phyloP scores from a whole-genome alignment of 441 rosid genomes.

The Erysimum pusillum region DNA sequence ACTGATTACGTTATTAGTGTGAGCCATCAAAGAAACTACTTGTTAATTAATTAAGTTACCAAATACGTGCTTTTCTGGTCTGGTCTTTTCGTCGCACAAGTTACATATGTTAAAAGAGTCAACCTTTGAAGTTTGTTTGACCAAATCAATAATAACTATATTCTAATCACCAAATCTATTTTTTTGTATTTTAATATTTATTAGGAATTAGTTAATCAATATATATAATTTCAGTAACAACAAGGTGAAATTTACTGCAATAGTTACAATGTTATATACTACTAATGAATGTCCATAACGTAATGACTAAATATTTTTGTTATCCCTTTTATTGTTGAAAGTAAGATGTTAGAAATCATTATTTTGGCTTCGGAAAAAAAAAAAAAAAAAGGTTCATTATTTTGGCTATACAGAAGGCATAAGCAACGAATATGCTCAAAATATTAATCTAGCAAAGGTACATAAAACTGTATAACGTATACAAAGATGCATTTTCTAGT shows the following conservation, averaged over 20 bases:
- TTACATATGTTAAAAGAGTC: conserved; percentile 6
- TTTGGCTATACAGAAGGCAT: background rate
- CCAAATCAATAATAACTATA: conserved; percentile 7
- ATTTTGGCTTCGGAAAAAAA: no score
- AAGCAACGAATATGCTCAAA: background rate
- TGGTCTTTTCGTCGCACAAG: background rate
- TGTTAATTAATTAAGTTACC: background rate
- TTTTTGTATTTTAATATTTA: background rate
- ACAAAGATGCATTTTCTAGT: conserved; percentile 13
- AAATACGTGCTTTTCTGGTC: background rate
- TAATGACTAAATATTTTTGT: background rate
- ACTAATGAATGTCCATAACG: background rate
- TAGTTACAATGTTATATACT: background rate
- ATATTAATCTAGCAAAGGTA: background rate
- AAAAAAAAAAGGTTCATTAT: no score
- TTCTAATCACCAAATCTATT: conserved; percentile 23
- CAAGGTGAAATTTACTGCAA: background rate
- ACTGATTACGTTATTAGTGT: no score
- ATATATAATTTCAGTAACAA: background rate
- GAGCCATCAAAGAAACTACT: no score
- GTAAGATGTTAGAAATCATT: background rate
- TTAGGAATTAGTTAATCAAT: conserved; percentile 1
- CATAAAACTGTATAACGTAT: background rate
- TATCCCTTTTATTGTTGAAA: background rate
- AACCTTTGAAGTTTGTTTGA: conserved; percentile 31